Evolutionary conservation across 2,329 filamentous ascomycete species (phyloP).

Genomic region (Hypoxylon sp.): DNA sequence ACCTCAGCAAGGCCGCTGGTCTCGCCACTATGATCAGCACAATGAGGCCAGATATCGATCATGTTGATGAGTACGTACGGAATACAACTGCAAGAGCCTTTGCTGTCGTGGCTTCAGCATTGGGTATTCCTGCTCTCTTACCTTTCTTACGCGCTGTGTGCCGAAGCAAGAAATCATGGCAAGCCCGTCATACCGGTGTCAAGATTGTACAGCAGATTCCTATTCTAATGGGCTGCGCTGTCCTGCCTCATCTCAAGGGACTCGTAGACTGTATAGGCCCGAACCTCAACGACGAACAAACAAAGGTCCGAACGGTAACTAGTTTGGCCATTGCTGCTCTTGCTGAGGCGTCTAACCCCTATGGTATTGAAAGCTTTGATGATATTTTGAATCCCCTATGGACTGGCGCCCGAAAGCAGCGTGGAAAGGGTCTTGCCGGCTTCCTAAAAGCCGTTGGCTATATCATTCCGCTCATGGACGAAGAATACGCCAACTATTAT

Average conservation of each 20-base stretch:
- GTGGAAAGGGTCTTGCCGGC: constrained; percentile 93
- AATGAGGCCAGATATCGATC: constrained; percentile 98
- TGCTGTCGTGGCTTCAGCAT: constrained; percentile 94
- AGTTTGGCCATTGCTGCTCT: constrained; percentile 94
- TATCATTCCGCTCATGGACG: constrained; percentile 99
- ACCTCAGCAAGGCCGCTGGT: constrained; percentile 95
- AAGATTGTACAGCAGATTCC: constrained; percentile 99
- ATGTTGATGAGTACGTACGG: constrained; percentile 97
- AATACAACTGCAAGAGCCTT: constrained; percentile 98
- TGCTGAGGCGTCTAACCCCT: constrained; percentile 95
- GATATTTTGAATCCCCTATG: constrained; percentile 97
- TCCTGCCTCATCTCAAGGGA: constrained; percentile 94
- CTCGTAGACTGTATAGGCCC: constrained; percentile 96
- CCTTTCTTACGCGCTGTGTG: constrained; percentile 97
- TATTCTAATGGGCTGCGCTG: constrained; percentile 97
- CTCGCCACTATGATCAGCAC: constrained; percentile 99
- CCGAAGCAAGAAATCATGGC: constrained; percentile 98
- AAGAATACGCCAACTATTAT: constrained; percentile 99
- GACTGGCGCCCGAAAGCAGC: constrained; percentile 95
- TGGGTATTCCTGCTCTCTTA: constrained; percentile 94
- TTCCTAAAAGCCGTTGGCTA: constrained; percentile 98
- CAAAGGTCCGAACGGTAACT: constrained; percentile 96
- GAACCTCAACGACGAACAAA: constrained; percentile 97
- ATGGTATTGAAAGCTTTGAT: constrained; percentile 99
- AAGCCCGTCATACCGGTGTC: constrained; percentile 96